These are phyloP conservation scores for Suhomyces bribrorum DNA, from an alignment of 1,139 yeast species.

Conservation along the genomic window DNA sequence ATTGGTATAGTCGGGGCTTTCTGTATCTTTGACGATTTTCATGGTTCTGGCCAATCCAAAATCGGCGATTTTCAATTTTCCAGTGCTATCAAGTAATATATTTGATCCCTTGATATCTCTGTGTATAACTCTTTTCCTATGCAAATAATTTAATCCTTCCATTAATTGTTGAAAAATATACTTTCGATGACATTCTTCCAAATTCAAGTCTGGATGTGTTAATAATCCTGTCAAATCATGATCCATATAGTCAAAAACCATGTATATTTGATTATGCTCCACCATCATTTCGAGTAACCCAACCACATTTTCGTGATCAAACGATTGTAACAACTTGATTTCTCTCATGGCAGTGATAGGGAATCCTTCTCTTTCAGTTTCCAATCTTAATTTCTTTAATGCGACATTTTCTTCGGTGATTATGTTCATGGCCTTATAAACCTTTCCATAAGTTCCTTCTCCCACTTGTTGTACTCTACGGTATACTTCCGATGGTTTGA, in stretches of 20 bases:
- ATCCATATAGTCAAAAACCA: slow-evolving; percentile 92
- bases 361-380: slow-evolving; percentile 88
- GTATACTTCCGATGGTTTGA: slow-evolving; percentile 32
- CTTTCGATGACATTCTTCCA: slow-evolving; percentile 72
- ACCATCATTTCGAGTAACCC: slow-evolving; percentile 89
- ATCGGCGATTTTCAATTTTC: slow-evolving; percentile 83
- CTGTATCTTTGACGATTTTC: slow-evolving; percentile 53
- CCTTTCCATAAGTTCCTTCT: slow-evolving; percentile 54
- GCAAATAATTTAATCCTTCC: slow-evolving; percentile 81
- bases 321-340: slow-evolving; percentile 81
- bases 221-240: slow-evolving; percentile 90
- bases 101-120: slow-evolving; percentile 96
- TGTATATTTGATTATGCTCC: slow-evolving; percentile 73
- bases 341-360: slow-evolving; percentile 96
- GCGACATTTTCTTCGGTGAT: slow-evolving; percentile 79
- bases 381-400: slow-evolving; percentile 77
- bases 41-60: slow-evolving; percentile 89
- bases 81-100: slow-evolving; percentile 70
- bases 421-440: slow-evolving; percentile 59
- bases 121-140: slow-evolving; percentile 76
- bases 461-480: slow-evolving; percentile 49
- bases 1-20: slow-evolving; percentile 80
- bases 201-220: slow-evolving; percentile 67
- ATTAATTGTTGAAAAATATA: slow-evolving; percentile 73
- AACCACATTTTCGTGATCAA: slow-evolving; percentile 80